Evolutionary conservation across 768 basidiomycete species (phyloP).

Genomic region (Trametes cinnabarina): DNA sequence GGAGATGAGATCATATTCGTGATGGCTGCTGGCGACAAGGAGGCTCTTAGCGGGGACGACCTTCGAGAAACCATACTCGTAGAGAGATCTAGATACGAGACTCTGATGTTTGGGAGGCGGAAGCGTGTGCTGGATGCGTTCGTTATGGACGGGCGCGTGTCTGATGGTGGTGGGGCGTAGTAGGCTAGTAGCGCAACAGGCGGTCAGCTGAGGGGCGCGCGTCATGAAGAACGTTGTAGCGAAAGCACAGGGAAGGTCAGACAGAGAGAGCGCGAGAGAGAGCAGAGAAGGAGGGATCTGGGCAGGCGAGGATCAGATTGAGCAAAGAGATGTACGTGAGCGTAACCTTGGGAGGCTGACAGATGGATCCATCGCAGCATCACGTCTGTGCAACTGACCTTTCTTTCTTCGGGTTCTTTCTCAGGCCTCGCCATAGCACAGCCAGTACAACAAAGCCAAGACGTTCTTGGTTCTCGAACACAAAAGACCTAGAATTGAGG

Average conservation of each 20-base stretch:
- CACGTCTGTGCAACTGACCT: too few relatives aligned
- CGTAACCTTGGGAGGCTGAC: not conserved
- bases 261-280: not conserved
- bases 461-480: too few relatives aligned
- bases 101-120: too few relatives aligned
- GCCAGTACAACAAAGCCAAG: too few relatives aligned
- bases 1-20: too few relatives aligned
- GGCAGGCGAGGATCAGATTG: not conserved
- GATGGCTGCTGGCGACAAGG: not conserved
- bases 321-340: not conserved
- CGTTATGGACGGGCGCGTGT: slow-evolving; percentile 1
- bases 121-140: not conserved
- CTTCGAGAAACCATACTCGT: not conserved
- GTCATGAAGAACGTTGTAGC: not conserved
- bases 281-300: not conserved
- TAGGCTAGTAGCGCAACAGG: not conserved
- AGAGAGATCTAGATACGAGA: too few relatives aligned
- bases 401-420: too few relatives aligned
- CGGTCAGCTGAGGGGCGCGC: not conserved
- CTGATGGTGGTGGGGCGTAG: slow-evolving; percentile 6
- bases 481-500: too few relatives aligned
- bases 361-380: not conserved
- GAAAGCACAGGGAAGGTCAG: too few relatives aligned
- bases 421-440: too few relatives aligned
- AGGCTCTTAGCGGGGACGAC: not conserved